Evolutionary conservation across 345 rosid genomes (phyloP).

Genomic region (Cardamine chenopodiifolia): DNA sequence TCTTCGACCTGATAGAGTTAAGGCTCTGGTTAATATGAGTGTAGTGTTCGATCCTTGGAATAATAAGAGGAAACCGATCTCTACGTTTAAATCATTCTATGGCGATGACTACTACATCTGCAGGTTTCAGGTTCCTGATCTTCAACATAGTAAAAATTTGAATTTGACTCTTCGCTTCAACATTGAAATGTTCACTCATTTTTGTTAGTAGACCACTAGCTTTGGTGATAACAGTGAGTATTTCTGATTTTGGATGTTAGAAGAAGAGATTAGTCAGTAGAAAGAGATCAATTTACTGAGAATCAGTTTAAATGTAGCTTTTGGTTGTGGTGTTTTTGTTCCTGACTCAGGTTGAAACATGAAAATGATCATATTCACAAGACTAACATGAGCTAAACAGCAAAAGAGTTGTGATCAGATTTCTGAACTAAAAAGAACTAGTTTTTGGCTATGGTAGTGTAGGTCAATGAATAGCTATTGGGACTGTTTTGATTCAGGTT

Average conservation of each 20-base stretch:
- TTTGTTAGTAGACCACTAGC: background rate
- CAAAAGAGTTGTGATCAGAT: background rate
- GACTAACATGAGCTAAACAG: background rate
- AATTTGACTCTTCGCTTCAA: slow-evolving; percentile 6
- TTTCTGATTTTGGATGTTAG: background rate
- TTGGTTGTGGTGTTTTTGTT: background rate
- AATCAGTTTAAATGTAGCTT: background rate
- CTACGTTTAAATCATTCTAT: slow-evolving; percentile 19
- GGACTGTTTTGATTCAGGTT: background rate
- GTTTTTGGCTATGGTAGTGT: background rate
- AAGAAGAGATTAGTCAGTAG: background rate
- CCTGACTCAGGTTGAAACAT: background rate
- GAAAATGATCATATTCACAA: slow-evolving; percentile 1
- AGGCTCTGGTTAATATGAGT: slow-evolving; percentile 40
- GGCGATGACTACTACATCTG: slow-evolving; percentile 46
- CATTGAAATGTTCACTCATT: too few species aligned
- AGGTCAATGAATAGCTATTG: slow-evolving; percentile 10
- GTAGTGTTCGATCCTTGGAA: slow-evolving; percentile 40
- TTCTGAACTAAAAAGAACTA: background rate
- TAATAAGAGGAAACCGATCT: slow-evolving; percentile 38
- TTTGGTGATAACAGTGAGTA: background rate
- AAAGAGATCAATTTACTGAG: background rate
- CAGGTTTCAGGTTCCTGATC: slow-evolving; percentile 38
- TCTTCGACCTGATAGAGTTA: slow-evolving; percentile 41
- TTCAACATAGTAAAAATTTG: background rate